These are phyloP conservation scores for Erysiphe pulchra DNA, from an alignment of 2,329 filamentous ascomycete genomes.

Conservation along the genomic window DNA sequence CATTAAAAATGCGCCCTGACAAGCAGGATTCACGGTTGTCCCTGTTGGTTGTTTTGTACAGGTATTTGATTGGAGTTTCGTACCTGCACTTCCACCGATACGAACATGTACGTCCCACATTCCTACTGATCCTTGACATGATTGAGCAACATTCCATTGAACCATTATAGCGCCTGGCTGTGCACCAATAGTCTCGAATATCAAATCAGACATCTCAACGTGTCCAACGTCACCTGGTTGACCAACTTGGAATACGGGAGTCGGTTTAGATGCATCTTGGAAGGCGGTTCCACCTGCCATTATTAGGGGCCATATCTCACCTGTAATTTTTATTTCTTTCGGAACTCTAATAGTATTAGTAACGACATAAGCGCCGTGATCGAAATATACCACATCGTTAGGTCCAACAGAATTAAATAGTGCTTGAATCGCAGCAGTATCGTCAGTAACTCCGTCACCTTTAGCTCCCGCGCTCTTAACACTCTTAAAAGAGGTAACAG, in stretches of 20 bases:
- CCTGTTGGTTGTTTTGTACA: constrained; percentile 52
- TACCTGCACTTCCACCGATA: constrained; percentile 67
- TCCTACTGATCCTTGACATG: constrained; percentile 40
- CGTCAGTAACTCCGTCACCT: constrained; percentile 70
- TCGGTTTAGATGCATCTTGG: constrained; percentile 46
- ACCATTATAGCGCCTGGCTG: constrained; percentile 74
- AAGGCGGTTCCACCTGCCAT: constrained; percentile 60
- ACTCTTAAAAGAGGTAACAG: constrained; percentile 49
- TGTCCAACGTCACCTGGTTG: constrained; percentile 47
- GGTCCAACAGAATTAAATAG: constrained; percentile 41
- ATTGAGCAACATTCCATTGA: constrained; percentile 63
- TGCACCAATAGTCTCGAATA: constrained; percentile 56
- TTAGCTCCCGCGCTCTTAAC: constrained; percentile 62
- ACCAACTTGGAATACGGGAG: constrained; percentile 69
- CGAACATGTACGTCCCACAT: constrained; percentile 96
- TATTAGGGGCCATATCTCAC: constrained; percentile 77
- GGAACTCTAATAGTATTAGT: constrained; percentile 45
- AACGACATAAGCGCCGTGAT: constrained; percentile 40
- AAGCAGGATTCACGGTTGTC: constrained; percentile 33
- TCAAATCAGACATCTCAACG: constrained; percentile 70
- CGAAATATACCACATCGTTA: constrained; percentile 46
- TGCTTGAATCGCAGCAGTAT: constrained; percentile 61
- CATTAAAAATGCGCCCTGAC: constrained; percentile 48
- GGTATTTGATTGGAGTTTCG: constrained; percentile 45
- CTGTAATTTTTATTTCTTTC: constrained; percentile 63